Conservation (phyloP, 108 stramenopile species). For the Pseudonitzschia pungens region DNA sequence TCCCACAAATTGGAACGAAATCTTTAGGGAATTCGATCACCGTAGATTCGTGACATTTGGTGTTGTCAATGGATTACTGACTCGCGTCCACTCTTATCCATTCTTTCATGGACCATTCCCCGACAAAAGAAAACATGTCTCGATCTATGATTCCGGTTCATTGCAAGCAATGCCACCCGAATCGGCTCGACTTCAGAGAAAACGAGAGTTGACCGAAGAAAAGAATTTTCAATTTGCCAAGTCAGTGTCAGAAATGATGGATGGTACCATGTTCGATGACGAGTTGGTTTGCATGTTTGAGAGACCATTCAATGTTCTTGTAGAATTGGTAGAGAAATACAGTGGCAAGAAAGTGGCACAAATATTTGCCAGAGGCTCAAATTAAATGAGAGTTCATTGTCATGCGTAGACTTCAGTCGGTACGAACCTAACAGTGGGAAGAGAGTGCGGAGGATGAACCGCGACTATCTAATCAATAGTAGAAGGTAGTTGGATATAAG, state of each 20-base stretch:
- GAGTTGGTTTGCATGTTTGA: constrained; percentile 75
- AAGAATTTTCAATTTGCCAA: constrained; percentile 30
- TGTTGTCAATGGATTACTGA: constrained; percentile 72
- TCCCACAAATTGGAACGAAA: constrained; percentile 57
- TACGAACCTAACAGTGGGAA: neutral
- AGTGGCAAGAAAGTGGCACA: constrained; percentile 26
- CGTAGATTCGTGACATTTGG: constrained; percentile 87
- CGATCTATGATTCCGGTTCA: neutral
- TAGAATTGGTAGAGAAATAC: constrained; percentile 45
- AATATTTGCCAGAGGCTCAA: constrained; percentile 15
- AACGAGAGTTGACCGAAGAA: constrained; percentile 2
- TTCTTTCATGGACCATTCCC: constrained; percentile 36
- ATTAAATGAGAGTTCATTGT: too few relatives aligned
- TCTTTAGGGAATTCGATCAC: constrained; percentile 79
- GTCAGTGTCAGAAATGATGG: constrained; percentile 57
- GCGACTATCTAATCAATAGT: too few relatives aligned
- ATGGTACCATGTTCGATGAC: constrained; percentile 80
- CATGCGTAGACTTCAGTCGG: neutral
- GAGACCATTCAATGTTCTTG: constrained; percentile 55
- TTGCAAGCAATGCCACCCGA: neutral
- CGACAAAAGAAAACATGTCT: constrained; percentile 5
- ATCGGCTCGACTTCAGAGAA: neutral
- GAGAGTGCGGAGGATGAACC: too few relatives aligned
- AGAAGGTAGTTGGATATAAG: too few relatives aligned
- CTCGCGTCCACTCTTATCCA: constrained; percentile 84